phyloP scores from a whole-genome alignment of 2,329 filamentous ascomycete species.

The Colletotrichum camelliae region DNA sequence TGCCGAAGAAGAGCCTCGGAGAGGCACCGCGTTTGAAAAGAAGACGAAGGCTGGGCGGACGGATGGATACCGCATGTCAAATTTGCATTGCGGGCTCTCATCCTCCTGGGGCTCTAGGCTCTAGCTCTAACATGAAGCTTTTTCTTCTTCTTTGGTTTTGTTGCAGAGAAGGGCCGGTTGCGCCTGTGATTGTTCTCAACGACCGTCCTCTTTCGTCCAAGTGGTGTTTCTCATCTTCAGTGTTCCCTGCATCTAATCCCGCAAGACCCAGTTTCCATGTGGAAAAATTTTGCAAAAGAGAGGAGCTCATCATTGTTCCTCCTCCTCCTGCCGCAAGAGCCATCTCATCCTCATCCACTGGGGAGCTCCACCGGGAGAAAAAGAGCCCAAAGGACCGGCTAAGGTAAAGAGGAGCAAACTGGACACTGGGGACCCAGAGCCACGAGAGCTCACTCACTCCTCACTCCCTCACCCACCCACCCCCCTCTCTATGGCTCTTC shows the following conservation, averaged over 20 bases:
- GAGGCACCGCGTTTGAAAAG: background rate
- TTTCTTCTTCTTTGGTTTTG: background rate
- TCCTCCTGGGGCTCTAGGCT: background rate
- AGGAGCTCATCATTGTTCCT: background rate
- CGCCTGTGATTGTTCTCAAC: background rate
- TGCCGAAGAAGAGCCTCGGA: conserved; percentile 7
- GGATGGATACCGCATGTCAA: background rate
- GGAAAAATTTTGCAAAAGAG: background rate
- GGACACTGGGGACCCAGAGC: background rate
- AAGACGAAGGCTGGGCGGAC: background rate
- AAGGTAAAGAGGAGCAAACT: background rate
- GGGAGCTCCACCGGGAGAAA: background rate
- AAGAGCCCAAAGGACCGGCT: background rate
- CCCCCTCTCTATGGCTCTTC: background rate
- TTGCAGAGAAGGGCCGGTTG: background rate
- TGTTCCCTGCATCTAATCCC: background rate
- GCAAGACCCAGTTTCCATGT: background rate
- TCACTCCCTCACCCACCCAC: background rate
- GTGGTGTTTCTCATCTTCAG: background rate
- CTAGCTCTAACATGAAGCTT: background rate
- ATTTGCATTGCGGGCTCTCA: background rate
- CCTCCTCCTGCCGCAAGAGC: background rate
- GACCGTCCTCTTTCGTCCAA: background rate
- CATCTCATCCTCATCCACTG: background rate
- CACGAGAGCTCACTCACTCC: background rate